Conservation (phyloP, 78 protist species). For the Anaeramoeba flamelloides region DNA sequence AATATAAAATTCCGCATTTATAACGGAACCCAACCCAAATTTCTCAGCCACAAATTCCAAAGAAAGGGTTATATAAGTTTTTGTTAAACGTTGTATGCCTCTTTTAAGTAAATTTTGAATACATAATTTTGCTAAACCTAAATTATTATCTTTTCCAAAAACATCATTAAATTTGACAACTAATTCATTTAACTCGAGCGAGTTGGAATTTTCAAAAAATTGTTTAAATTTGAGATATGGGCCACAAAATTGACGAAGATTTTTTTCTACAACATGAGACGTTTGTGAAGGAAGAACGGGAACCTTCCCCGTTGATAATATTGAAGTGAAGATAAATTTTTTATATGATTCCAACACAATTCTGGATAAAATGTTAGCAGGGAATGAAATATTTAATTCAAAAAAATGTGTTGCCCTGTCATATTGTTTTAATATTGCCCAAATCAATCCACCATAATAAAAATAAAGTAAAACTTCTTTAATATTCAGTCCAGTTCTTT, state of each 20-base stretch:
- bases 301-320: not conserved
- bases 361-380: not conserved
- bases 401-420: not conserved
- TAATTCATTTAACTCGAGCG: not conserved
- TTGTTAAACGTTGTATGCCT: not conserved
- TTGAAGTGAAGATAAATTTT: constrained; percentile 5
- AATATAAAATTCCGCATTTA: too few species aligned
- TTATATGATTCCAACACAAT: constrained; percentile 7
- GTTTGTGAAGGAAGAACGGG: constrained; percentile 1
- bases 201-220: too few species aligned
- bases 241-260: not conserved
- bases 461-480: constrained; percentile 5
- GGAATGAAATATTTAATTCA: not conserved
- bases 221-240: not conserved
- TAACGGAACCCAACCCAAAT: not conserved
- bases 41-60: constrained; percentile 6
- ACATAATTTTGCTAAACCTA: not conserved
- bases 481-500: not conserved
- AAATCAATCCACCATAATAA: constrained; percentile 11
- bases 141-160: not conserved
- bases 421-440: not conserved
- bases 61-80: not conserved
- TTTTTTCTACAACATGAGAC: not conserved
- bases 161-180: not conserved
- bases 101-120: not conserved